Evolutionary conservation across 2,329 filamentous ascomycete genomes (phyloP).

Genomic region (Alternaria ventricosa): DNA sequence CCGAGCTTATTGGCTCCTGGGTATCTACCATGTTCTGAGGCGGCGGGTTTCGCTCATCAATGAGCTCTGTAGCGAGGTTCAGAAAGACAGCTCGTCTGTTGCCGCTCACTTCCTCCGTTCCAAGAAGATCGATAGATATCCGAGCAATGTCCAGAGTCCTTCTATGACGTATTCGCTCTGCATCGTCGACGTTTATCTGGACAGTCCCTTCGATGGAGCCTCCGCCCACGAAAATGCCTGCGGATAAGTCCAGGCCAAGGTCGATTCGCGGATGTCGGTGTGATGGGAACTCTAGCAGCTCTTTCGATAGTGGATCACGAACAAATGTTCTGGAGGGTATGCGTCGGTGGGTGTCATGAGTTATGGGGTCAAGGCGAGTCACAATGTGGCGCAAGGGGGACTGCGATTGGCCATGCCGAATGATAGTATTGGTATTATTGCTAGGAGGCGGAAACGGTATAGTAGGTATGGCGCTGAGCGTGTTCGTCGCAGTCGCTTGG

Average conservation of each 20-base stretch:
- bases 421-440: constrained; percentile 47
- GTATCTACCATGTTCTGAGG: constrained; percentile 58
- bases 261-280: constrained; percentile 58
- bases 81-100: constrained; percentile 58
- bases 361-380: constrained; percentile 50
- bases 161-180: constrained; percentile 53
- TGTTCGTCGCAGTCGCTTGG: constrained; percentile 21
- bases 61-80: constrained; percentile 59
- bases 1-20: constrained; percentile 44
- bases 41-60: constrained; percentile 59
- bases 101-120: constrained; percentile 58
- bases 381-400: constrained; percentile 58
- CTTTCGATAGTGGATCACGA: constrained; percentile 53
- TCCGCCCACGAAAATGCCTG: constrained; percentile 62
- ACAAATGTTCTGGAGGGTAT: constrained; percentile 58
- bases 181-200: constrained; percentile 56
- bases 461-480: constrained; percentile 10
- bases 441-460: constrained; percentile 34
- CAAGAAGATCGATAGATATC: constrained; percentile 60
- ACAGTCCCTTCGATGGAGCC: constrained; percentile 61
- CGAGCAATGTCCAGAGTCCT: constrained; percentile 56
- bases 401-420: constrained; percentile 54
- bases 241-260: constrained; percentile 57
- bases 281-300: constrained; percentile 58
- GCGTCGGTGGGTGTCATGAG: constrained; percentile 52